Conservation (phyloP, 208 protist species). For the Acanthamoeba triangularis region DNA sequence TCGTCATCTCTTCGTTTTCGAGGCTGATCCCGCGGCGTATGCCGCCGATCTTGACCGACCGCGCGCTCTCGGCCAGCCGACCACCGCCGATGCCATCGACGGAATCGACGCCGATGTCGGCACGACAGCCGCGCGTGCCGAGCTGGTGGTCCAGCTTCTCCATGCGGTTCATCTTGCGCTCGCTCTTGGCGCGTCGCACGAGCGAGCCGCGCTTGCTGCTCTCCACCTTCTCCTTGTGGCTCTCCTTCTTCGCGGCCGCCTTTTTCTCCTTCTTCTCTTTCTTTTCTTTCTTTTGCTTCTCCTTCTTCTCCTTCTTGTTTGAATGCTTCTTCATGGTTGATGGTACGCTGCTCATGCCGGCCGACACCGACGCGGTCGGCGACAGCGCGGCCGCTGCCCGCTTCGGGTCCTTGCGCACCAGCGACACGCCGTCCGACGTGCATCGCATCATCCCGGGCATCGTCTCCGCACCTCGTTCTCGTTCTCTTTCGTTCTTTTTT, state of each 20-base stretch:
- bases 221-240: constrained; percentile 12
- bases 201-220: background rate
- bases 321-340: background rate
- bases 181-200: constrained; percentile 7
- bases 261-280: background rate
- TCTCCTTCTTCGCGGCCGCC: too few relatives aligned
- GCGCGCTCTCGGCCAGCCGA: background rate
- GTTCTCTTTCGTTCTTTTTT: background rate
- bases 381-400: too few relatives aligned
- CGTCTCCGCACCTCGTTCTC: background rate
- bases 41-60: background rate
- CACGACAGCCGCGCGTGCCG: background rate
- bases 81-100: background rate
- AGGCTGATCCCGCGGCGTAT: background rate
- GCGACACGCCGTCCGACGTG: constrained; percentile 34
- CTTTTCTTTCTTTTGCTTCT: background rate
- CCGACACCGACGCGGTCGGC: background rate
- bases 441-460: background rate
- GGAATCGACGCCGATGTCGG: background rate
- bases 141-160: background rate
- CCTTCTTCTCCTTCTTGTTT: background rate
- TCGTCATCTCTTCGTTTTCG: background rate
- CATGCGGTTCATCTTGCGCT: background rate
- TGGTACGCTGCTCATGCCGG: background rate
- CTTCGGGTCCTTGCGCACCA: constrained; percentile 12